phyloP scores from a whole-genome alignment of 2,329 filamentous ascomycete species.

The Penicillium corylophilum region DNA sequence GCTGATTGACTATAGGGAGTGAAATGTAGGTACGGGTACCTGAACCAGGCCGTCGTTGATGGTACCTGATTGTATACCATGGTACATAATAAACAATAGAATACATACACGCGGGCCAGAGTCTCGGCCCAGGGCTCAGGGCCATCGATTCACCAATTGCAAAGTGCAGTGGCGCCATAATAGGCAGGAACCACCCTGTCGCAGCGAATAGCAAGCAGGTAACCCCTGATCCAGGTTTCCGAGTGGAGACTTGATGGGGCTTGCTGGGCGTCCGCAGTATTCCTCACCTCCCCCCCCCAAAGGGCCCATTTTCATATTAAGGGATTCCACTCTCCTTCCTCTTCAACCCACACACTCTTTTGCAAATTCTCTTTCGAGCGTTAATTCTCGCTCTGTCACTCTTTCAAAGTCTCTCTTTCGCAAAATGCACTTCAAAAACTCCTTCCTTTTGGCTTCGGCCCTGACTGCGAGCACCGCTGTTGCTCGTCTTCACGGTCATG shows the following conservation, averaged over 20 bases:
- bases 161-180: neutral
- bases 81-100: neutral
- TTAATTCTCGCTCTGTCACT: constrained; percentile 19
- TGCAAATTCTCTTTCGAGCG: constrained; percentile 10
- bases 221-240: constrained; percentile 18
- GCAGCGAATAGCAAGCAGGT: constrained; percentile 12
- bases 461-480: constrained; percentile 37
- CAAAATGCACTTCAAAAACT: constrained; percentile 41
- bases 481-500: constrained; percentile 40
- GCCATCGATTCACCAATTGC: constrained; percentile 12
- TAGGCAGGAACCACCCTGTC: constrained; percentile 18
- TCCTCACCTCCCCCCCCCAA: neutral
- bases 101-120: neutral
- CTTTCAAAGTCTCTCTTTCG: constrained; percentile 14
- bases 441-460: constrained; percentile 36
- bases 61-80: neutral
- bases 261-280: too few relatives aligned
- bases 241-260: neutral
- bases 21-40: neutral
- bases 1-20: neutral
- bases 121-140: constrained; percentile 7
- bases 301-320: constrained; percentile 4
- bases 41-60: neutral
- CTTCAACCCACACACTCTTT: constrained; percentile 23
- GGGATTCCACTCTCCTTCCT: constrained; percentile 2